Percentiles rank a stretch among this genome's conserved stretches.
Conservation (phyloP, 345 rosid genomes). For the Barbarea vulgaris region DNA sequence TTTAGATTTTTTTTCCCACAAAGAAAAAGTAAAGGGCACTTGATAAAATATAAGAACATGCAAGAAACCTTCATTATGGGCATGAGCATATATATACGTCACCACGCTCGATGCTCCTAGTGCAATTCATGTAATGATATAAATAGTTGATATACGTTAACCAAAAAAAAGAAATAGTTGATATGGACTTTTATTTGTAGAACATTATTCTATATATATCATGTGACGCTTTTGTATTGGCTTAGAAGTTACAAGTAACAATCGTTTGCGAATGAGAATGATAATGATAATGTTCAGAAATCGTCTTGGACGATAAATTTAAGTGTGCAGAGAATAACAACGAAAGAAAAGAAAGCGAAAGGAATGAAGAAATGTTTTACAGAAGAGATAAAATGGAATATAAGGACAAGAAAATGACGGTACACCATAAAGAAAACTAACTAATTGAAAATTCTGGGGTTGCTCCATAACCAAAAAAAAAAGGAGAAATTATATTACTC, state of each 20-base stretch:
- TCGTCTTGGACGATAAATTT: slow-evolving; percentile 7
- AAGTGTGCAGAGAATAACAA: slow-evolving; percentile 31
- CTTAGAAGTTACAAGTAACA: slow-evolving; percentile 23
- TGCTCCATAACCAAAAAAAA: not conserved
- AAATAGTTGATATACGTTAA: not conserved
- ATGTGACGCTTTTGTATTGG: slow-evolving; percentile 38
- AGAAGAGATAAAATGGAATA: slow-evolving; percentile 29
- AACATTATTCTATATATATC: slow-evolving; percentile 12
- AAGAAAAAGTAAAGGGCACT: slow-evolving; percentile 33
- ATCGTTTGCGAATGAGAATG: slow-evolving; percentile 15
- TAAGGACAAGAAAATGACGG: slow-evolving; percentile 30
- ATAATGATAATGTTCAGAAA: not conserved
- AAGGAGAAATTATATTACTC: not conserved
- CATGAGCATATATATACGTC: slow-evolving; percentile 2
- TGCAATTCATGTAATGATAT: not conserved
- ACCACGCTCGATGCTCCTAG: slow-evolving; percentile 6
- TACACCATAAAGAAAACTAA: slow-evolving; percentile 14
- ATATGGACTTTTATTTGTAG: not conserved
- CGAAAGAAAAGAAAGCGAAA: slow-evolving; percentile 16
- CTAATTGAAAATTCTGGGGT: slow-evolving; percentile 1
- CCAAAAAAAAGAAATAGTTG: not conserved
- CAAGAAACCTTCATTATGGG: slow-evolving; percentile 25
- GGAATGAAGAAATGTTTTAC: slow-evolving; percentile 3
- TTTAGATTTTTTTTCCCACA: slow-evolving; percentile 39
- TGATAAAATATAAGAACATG: slow-evolving; percentile 14